phyloP scores from a whole-genome alignment of 2,329 filamentous ascomycete genomes.

The Monosporascus sp. region DNA sequence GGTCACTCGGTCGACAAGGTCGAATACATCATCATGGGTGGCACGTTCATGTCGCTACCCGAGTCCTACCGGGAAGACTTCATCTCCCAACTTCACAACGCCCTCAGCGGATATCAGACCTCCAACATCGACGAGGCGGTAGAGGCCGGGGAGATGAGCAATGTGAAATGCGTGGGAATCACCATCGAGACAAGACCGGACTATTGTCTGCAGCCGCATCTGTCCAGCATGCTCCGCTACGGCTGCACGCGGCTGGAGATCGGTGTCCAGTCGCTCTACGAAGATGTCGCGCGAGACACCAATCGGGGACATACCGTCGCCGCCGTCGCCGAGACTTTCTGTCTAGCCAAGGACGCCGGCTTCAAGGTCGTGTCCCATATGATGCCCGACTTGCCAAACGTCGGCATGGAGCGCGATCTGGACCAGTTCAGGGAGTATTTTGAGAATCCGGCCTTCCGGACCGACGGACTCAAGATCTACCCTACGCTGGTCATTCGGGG shows the following conservation, averaged over 20 bases:
- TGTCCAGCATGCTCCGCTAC: slow-evolving; percentile 95
- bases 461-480: slow-evolving; percentile 96
- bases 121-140: slow-evolving; percentile 94
- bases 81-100: slow-evolving; percentile 93
- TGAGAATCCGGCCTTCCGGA: slow-evolving; percentile 90
- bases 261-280: slow-evolving; percentile 93
- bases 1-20: slow-evolving; percentile 98
- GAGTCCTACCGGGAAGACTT: slow-evolving; percentile 88
- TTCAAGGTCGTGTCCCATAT: slow-evolving; percentile 99
- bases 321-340: slow-evolving; percentile 93
- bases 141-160: slow-evolving; percentile 90
- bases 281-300: slow-evolving; percentile 96
- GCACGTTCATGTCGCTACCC: slow-evolving; percentile 95
- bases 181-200: slow-evolving; percentile 97
- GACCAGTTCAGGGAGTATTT: slow-evolving; percentile 98
- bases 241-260: slow-evolving; percentile 93
- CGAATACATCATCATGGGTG: slow-evolving; percentile 99
- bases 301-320: slow-evolving; percentile 96
- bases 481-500: slow-evolving; percentile 95
- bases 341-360: slow-evolving; percentile 92
- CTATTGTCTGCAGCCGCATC: slow-evolving; percentile 92
- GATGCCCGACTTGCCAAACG: slow-evolving; percentile 98
- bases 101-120: slow-evolving; percentile 91
- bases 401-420: slow-evolving; percentile 95
- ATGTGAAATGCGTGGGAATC: slow-evolving; percentile 95